Conservation (phyloP, 1,139 yeast genomes). For the Spathaspora sp. region DNA sequence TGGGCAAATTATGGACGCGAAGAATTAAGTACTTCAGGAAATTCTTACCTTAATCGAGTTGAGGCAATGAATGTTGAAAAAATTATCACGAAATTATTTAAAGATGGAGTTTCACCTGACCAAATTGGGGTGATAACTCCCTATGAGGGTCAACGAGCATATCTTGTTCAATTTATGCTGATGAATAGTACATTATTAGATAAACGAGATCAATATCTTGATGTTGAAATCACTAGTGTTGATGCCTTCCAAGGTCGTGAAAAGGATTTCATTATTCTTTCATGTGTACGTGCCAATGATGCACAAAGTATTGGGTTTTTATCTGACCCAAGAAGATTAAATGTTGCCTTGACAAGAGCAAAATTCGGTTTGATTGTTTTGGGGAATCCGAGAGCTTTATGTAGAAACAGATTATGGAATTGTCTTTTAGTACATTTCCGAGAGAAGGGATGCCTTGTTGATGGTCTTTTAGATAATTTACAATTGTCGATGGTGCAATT, state of each 20-base stretch:
- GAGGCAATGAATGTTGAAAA: conserved; percentile 93
- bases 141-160: conserved; percentile 91
- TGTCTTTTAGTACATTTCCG: conserved; percentile 75
- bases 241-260: conserved; percentile 98
- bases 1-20: conserved; percentile 92
- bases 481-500: conserved; percentile 72
- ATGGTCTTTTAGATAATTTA: conserved; percentile 83
- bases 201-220: conserved; percentile 57
- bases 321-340: conserved; percentile 85
- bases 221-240: conserved; percentile 87
- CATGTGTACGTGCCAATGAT: conserved; percentile 92
- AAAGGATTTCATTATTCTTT: conserved; percentile 82
- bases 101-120: conserved; percentile 75
- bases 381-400: conserved; percentile 81
- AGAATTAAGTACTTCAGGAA: conserved; percentile 81
- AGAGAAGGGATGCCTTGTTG: conserved; percentile 85
- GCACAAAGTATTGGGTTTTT: conserved; percentile 82
- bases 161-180: conserved; percentile 75
- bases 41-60: conserved; percentile 80
- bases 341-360: conserved; percentile 91
- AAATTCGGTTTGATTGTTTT: conserved; percentile 78
- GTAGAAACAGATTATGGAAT: conserved; percentile 76
- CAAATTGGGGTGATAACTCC: conserved; percentile 95
- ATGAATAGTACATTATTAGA: conserved; percentile 66
- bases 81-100: conserved; percentile 68